Conservation (phyloP, 225 moss, liverwort and hornwort genomes). For the Thuidium tamariscinum region DNA sequence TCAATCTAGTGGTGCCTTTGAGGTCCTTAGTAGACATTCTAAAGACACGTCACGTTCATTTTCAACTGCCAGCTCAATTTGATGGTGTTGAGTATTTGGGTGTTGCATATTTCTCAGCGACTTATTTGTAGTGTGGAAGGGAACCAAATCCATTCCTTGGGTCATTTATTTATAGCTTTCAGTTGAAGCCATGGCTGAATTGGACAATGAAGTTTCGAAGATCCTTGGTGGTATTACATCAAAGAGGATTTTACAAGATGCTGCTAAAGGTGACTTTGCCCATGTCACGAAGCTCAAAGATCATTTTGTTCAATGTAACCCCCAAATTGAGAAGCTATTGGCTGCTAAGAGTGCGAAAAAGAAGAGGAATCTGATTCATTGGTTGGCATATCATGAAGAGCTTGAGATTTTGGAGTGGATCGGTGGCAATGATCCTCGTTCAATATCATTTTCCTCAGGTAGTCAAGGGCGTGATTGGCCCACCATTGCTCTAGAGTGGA, state of each 20-base stretch:
- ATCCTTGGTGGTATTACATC: not conserved
- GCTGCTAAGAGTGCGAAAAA: fast-evolving
- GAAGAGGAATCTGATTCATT: not conserved
- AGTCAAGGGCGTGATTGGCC: not conserved
- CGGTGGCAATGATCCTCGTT: not conserved
- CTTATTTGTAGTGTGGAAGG: not conserved
- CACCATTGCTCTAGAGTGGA: not conserved
- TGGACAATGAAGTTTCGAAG: not conserved
- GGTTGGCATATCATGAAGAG: not conserved
- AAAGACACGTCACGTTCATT: too few species aligned
- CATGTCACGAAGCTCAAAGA: not conserved
- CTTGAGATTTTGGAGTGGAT: not conserved
- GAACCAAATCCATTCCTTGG: not conserved
- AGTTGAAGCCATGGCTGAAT: not conserved
- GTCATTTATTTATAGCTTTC: too few species aligned
- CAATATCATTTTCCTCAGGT: not conserved
- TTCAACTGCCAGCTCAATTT: not conserved
- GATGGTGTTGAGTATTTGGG: not conserved
- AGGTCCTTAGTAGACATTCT: too few species aligned
- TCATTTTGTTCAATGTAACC: not conserved
- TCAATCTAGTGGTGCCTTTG: too few species aligned
- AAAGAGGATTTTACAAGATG: not conserved
- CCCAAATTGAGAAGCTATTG: fast-evolving
- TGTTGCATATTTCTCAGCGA: fast-evolving
- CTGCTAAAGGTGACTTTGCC: not conserved